These are phyloP conservation scores for Verticillium alfalfae DNA, from an alignment of 2,329 filamentous ascomycete genomes.

Conservation along the genomic window DNA sequence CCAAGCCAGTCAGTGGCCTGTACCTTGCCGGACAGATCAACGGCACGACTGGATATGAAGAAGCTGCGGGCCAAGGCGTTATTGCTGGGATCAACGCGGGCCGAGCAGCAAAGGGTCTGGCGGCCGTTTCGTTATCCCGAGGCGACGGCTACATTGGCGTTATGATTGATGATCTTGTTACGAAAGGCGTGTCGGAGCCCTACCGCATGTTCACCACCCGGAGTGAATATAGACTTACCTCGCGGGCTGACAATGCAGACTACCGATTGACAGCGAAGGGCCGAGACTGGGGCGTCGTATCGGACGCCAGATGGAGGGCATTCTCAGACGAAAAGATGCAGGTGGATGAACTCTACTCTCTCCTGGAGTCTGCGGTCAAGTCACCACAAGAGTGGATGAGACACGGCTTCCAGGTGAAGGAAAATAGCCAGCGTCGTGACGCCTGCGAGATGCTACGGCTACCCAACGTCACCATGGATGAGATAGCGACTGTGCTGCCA, in stretches of 20 bases:
- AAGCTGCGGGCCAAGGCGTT: conserved; percentile 89
- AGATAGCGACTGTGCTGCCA: conserved; percentile 54
- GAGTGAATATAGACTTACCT: conserved; percentile 90
- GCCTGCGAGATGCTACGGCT: conserved; percentile 78
- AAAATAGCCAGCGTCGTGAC: conserved; percentile 60
- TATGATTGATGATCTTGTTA: conserved; percentile 97
- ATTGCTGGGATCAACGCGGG: conserved; percentile 93
- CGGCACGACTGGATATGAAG: conserved; percentile 96
- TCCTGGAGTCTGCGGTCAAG: conserved; percentile 54
- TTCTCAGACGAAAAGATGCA: conserved; percentile 62
- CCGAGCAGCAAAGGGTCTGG: conserved; percentile 62
- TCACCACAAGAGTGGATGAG: conserved; percentile 62
- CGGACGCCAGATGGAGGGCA: conserved; percentile 69
- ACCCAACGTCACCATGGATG: conserved; percentile 50
- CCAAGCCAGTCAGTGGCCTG: conserved; percentile 81
- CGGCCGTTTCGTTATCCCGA: conserved; percentile 64
- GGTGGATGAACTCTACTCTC: conserved; percentile 58
- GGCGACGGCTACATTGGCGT: conserved; percentile 95
- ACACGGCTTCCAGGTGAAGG: conserved; percentile 63
- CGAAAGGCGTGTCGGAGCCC: conserved; percentile 92
- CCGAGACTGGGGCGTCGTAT: conserved; percentile 68
- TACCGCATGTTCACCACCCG: conserved; percentile 98
- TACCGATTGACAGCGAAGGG: conserved; percentile 76
- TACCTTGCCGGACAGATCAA: conserved; percentile 97
- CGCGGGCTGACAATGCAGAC: conserved; percentile 92